phyloP scores from a whole-genome alignment of 192 early-diverging fungal species.

The Coemansia sp. region DNA sequence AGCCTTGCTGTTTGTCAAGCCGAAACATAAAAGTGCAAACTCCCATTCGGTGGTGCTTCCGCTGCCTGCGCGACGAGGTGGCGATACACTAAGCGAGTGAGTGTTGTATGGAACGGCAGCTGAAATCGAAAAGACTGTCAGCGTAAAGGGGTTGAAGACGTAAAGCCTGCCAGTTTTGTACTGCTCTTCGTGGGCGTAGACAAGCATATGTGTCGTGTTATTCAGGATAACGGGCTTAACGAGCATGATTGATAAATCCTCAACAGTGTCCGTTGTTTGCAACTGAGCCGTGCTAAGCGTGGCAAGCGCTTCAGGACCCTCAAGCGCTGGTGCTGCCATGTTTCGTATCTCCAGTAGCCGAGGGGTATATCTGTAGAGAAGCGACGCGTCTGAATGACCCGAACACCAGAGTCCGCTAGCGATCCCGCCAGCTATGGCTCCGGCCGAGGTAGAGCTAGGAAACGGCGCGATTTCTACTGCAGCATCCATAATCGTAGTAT shows the following conservation, averaged over 20 bases:
- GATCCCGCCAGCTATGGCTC: constrained; percentile 16
- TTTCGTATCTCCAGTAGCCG: constrained; percentile 37
- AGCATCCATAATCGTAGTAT: constrained; percentile 30
- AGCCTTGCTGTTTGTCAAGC: constrained; percentile 19
- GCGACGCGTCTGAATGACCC: constrained; percentile 1
- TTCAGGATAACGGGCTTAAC: constrained; percentile 28
- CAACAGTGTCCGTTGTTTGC: constrained; percentile 13
- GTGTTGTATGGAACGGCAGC: constrained; percentile 23
- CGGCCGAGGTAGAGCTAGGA: constrained; percentile 16
- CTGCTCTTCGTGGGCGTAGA: constrained; percentile 30
- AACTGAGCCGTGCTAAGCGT: constrained; percentile 42
- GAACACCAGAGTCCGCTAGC: constrained; percentile 10
- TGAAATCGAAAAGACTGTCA: constrained; percentile 21
- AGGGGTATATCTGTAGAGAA: constrained; percentile 39
- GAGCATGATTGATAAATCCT: constrained; percentile 30
- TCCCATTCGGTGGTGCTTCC: constrained; percentile 46
- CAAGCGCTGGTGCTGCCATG: constrained; percentile 11
- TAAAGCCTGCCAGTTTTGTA: constrained; percentile 16
- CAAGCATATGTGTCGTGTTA: constrained; percentile 19
- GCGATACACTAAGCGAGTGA: constrained; percentile 30
- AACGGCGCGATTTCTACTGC: constrained; percentile 26
- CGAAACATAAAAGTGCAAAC: constrained; percentile 39
- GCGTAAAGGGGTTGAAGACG: constrained; percentile 38
- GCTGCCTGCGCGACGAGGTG: constrained; percentile 27
- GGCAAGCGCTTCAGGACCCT: constrained; percentile 26